Evolutionary conservation across 169 alveolate genomes (phyloP).

Genomic region (Eimeria brunetti): DNA sequence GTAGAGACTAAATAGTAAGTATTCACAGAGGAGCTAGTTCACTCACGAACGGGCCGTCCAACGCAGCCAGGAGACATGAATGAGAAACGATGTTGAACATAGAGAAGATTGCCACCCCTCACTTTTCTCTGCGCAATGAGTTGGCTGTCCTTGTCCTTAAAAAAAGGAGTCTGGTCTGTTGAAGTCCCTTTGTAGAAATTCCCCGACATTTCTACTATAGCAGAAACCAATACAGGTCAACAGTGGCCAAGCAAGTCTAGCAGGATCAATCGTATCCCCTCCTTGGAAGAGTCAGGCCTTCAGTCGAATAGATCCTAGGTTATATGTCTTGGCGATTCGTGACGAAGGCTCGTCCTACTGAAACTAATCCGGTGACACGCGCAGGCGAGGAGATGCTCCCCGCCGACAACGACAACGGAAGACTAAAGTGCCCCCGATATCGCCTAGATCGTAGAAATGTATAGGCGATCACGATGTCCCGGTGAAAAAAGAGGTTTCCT

Average conservation of each 20-base stretch:
- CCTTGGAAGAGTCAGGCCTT: not conserved
- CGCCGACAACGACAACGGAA: not conserved
- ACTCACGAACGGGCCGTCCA: not conserved
- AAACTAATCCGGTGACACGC: not conserved
- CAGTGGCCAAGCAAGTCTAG: constrained; percentile 93
- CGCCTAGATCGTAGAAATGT: not conserved
- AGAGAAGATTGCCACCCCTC: not conserved
- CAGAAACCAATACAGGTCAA: constrained; percentile 91
- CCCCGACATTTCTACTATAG: constrained; percentile 83
- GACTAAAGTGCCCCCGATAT: not conserved
- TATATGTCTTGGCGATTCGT: not conserved
- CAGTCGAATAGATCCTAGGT: not conserved
- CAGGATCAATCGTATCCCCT: not conserved
- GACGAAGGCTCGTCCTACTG: not conserved
- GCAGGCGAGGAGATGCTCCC: not conserved
- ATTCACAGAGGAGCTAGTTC: not conserved
- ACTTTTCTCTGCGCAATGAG: constrained; percentile 74
- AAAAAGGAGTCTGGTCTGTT: constrained; percentile 84
- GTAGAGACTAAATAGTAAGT: not conserved
- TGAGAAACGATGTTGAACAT: not conserved
- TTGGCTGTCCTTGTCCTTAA: constrained; percentile 82
- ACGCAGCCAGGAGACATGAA: not conserved
- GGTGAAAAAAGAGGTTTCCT: not conserved
- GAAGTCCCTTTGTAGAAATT: constrained; percentile 81
- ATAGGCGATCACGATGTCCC: not conserved